Base-by-base conservation (phyloP, 768 basidiomycete genomes). In the Suillus sp. region DNA sequence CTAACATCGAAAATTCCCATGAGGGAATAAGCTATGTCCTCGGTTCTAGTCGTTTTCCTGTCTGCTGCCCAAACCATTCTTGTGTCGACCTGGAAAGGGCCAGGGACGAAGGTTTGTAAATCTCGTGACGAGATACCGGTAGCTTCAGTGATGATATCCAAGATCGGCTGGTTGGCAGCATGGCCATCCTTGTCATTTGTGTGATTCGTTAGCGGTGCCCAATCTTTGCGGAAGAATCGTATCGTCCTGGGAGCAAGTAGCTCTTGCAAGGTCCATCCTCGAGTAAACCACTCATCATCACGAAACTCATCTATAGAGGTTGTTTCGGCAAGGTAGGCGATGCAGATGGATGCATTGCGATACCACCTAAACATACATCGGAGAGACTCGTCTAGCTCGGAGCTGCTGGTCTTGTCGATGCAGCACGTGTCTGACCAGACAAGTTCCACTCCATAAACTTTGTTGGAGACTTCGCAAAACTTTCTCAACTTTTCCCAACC, bases 301-400 rank as follows among this genome's bases (percentile, higher is more conserved):
- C 14, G 2, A 25, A 47, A 25, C 14, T 2, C 13, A 13, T 47
- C 22, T 47, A 47, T 7, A 22, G 45, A 47, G 22, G 11, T 47
- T 22, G 45, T 47, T 25, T 14, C 45, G 45, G 45, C 45, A 25
- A 47, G 45, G 22, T 47, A 47, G 22, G 10, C 22, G 22, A 47
- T 25, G 22, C 45, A 47, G 45, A 47, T 25, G 22, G 4, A 2
- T 25, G 45, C n/a, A 25, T 47, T 47, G 45, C 22, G 45, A 25
- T 47, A 47, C 45, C 45, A 47, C 45, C 45, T 47, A 47, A 47
- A 47, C 45, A 47, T 47, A 47, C 45, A 47, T 3, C 45, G 45
- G 22, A 47, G 45, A 25, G 45, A 47, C 6, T 47, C 45, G 2
- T 47, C 45, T 13, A 47, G 13, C 22, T 47, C 45, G 0, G 45